These are phyloP conservation scores for Herpetospermum pedunculosum DNA, from an alignment of 306 rosid species.

Conservation along the genomic window DNA sequence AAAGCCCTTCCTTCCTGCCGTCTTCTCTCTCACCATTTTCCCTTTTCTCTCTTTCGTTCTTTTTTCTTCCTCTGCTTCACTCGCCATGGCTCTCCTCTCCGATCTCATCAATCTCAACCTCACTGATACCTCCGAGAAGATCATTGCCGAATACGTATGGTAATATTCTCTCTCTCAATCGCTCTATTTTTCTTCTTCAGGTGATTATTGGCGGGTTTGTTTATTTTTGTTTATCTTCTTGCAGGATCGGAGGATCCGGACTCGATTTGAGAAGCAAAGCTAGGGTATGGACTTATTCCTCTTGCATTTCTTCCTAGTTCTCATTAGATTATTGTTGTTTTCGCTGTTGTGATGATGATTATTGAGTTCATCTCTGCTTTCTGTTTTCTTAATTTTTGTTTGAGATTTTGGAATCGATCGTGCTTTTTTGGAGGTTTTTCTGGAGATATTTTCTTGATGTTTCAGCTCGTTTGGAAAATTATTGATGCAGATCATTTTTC, in stretches of 20 bases:
- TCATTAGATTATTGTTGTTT: neutral
- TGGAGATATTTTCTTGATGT: neutral
- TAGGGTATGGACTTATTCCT: conserved; percentile 11
- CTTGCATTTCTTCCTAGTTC: neutral
- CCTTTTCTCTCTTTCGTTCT: neutral
- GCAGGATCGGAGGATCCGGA: conserved; percentile 52
- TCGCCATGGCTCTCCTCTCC: conserved; percentile 40
- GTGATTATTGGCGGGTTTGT: neutral
- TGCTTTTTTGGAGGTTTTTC: neutral
- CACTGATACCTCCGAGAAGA: conserved; percentile 43
- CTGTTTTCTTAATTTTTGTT: neutral
- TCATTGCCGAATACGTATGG: conserved; percentile 89
- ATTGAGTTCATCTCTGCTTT: neutral
- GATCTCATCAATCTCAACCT: conserved; percentile 68
- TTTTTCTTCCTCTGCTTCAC: neutral
- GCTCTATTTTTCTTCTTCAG: neutral
- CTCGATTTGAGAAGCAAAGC: conserved; percentile 51
- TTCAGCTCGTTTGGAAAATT: neutral
- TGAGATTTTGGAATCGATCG: neutral
- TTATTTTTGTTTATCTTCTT: neutral
- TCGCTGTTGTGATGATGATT: neutral
- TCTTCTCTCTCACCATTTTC: neutral
- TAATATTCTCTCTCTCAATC: neutral
- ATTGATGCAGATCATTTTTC: neutral
- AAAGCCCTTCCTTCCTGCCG: neutral